Percentiles rank a stretch among this genome's conserved stretches.
Evolutionary conservation across 2,329 filamentous ascomycete species (phyloP).

Genomic region (Neofusicoccum ribis): DNA sequence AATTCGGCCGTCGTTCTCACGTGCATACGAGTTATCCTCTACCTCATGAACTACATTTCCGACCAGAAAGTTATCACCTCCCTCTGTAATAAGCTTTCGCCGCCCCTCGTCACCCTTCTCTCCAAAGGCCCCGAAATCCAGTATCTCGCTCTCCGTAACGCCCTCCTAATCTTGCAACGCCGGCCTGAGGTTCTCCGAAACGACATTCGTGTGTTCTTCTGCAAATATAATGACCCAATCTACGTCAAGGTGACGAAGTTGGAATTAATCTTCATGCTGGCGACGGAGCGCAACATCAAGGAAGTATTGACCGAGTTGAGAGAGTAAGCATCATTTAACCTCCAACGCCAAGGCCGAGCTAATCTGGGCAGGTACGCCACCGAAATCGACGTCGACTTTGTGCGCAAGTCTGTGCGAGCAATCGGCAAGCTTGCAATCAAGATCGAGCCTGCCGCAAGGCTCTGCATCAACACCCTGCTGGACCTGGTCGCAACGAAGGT

Average conservation of each 20-base stretch:
- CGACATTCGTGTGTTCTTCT: constrained; percentile 98
- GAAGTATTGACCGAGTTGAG: constrained; percentile 91
- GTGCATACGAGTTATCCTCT: constrained; percentile 93
- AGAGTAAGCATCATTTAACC: constrained; percentile 58
- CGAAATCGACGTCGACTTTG: constrained; percentile 98
- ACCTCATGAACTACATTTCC: constrained; percentile 97
- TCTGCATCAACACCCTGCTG: constrained; percentile 89
- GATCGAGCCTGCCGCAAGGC: constrained; percentile 87
- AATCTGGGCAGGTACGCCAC: constrained; percentile 69
- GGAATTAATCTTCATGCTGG: constrained; percentile 98
- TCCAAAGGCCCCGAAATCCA: constrained; percentile 98
- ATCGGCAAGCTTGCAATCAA: constrained; percentile 99
- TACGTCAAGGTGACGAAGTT: constrained; percentile 99
- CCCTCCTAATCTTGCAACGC: constrained; percentile 87
- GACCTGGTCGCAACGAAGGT: constrained; percentile 97
- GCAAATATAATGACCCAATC: constrained; percentile 99
- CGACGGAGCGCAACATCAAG: constrained; percentile 90
- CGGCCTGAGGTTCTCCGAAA: constrained; percentile 91
- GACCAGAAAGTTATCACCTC: constrained; percentile 85
- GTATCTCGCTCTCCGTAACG: constrained; percentile 91
- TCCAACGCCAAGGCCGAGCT: constrained; percentile 18
- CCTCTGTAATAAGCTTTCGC: constrained; percentile 89
- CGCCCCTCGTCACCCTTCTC: constrained; percentile 88
- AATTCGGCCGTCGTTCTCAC: constrained; percentile 96
- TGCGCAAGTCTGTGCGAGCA: constrained; percentile 93